Base-by-base conservation (phyloP, 2,329 filamentous ascomycete genomes). In the Pseudogymnoascus sp. region DNA sequence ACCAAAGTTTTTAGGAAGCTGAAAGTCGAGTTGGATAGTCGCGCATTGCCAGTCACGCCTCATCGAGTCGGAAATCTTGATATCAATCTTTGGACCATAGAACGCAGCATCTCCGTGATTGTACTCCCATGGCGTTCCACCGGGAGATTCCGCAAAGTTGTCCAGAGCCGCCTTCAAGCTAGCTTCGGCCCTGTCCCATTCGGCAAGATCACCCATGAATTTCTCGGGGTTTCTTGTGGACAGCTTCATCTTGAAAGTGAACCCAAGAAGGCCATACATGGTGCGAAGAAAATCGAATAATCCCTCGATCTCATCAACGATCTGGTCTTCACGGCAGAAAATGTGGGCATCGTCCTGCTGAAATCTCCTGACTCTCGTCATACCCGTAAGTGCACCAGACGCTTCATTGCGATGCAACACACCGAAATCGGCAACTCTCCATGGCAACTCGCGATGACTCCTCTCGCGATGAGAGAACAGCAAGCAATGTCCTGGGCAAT, bases 61-160 rank as follows among this genome's bases (percentile, higher is more conserved):
- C 67, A 97, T 79, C 50, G 90, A 90, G 75, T 97, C 93, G 59
- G 86, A 87, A 70, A 99, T 92, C 64, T 90, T 95, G 71, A 99
- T 94, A 70, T 99, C 94, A 68, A 97, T 96, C 83, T 99, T 99
- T 59, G 94, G 94, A 1, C 94, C 94, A 74, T 99, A 99, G 77
- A 97, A 99, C 60, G 94, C 94, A 71, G 94, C 94, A 69, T 99
- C 94, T 62, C 93, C 94, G 63, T 91, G 88, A 75, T 97, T 96
- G 59, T 96, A 79, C 73, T 90, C 88, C 94, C 94, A 99, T 65
- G 85, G 79, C 34, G 85, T 81, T 63, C 87, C 83, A 59, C 79
- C 80, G 57, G 76, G 47, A 65, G 70, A 18, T 74, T 74, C 61
- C 74, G 84, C 81, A 74, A 97, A 97, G 64, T 86, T 81, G 66